Evolutionary conservation across 2,329 filamentous ascomycete genomes (phyloP), one percentile per base, ranked within the genome.

Genomic region (Sodiomyces alkalinus): DNA sequence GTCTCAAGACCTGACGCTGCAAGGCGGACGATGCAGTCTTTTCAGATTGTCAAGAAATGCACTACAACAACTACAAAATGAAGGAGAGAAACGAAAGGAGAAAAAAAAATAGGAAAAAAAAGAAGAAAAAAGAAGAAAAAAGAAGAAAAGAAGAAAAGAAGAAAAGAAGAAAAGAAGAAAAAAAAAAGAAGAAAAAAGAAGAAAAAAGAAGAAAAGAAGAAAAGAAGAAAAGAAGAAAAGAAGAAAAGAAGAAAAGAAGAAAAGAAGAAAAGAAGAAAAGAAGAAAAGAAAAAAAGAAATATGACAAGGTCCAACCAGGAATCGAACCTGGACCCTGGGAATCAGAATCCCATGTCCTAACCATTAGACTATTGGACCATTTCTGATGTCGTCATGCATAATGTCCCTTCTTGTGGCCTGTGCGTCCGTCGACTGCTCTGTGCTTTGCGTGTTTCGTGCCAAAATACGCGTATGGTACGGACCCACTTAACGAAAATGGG

Each of bases 71-170:
- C n/a, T n/a, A n/a, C n/a, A n/a, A n/a, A n/a, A n/a, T n/a, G n/a
- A n/a, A n/a, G n/a, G n/a, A n/a, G n/a, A n/a, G n/a, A n/a, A n/a
- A n/a, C n/a, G n/a, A n/a, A n/a, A n/a, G n/a, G n/a, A n/a, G n/a
- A n/a, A n/a, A 21, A 10, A 4, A 5, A 5, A 12, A 21, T 10
- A 10, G 9, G 19, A 12, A 21, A 5, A 12, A 21, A 6, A 28
- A 7, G 6, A 38, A 39, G 38, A 46, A 51, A 11, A 22, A 24
- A 19, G 24, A 8, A 15, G 33, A 29, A 26, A 31, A 18, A 27
- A 32, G 31, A 27, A 29, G 27, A 27, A 29, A 34, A 15, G 21
- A 26, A 26, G 19, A 5, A 5, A 4, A 21, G 19, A 10, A 15
- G 11, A 23, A 29, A 25, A 16, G 17, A 28, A 19, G 7, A 13